phyloP scores from a whole-genome alignment of 2,329 filamentous ascomycete species.

The Fusarium irregulare region DNA sequence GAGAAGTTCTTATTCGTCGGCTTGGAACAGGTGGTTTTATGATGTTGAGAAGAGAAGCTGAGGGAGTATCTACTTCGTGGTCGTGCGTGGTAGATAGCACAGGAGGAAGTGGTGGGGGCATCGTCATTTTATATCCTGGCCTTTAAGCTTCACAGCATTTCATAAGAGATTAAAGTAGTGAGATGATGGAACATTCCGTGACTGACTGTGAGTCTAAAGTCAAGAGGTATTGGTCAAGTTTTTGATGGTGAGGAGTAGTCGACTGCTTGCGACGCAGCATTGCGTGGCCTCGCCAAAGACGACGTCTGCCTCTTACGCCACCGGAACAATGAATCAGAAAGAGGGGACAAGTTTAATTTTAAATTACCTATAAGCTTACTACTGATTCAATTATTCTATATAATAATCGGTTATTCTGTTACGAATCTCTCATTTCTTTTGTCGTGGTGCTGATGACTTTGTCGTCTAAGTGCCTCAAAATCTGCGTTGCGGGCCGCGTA shows the following conservation, averaged over 20 bases:
- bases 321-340: neutral
- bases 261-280: slow-evolving; percentile 47
- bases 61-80: slow-evolving; percentile 18
- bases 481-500: slow-evolving; percentile 30
- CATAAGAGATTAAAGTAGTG: neutral
- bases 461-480: slow-evolving; percentile 22
- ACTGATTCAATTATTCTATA: too few species aligned
- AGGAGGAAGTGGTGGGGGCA: slow-evolving; percentile 41
- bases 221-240: slow-evolving; percentile 17
- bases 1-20: slow-evolving; percentile 45
- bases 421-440: neutral
- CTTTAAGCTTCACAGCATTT: neutral
- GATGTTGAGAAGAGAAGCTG: slow-evolving; percentile 28
- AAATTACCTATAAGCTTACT: neutral
- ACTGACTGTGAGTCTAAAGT: neutral
- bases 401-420: neutral
- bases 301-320: slow-evolving; percentile 43
- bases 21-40: slow-evolving; percentile 53
- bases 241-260: slow-evolving; percentile 20
- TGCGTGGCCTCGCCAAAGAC: slow-evolving; percentile 50
- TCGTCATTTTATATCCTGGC: slow-evolving; percentile 33
- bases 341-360: neutral
- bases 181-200: neutral
- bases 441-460: neutral
- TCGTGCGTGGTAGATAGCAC: slow-evolving; percentile 42